Evolutionary conservation across 1,139 yeast species (phyloP).

Genomic region (Suhomyces bolitotheri): DNA sequence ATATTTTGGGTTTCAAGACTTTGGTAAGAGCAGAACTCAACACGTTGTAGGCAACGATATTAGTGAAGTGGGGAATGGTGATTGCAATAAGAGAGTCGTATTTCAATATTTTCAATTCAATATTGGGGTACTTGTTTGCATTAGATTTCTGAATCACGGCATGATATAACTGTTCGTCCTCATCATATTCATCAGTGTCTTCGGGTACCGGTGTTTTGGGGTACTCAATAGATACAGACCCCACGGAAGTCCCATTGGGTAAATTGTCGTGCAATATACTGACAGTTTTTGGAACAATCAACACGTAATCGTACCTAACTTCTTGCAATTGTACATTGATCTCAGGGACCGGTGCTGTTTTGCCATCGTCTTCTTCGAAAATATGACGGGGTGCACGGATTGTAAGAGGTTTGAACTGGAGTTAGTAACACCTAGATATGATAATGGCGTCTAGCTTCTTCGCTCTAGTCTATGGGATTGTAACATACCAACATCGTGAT

Average conservation of each 20-base stretch:
- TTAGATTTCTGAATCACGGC: conserved; percentile 28
- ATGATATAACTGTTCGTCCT: conserved; percentile 55
- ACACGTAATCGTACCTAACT: conserved; percentile 16
- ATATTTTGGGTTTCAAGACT: conserved; percentile 13
- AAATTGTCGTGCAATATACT: conserved; percentile 27
- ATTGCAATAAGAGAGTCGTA: conserved; percentile 18
- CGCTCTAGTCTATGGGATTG: too few relatives aligned
- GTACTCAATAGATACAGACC: conserved; percentile 27
- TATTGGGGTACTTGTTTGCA: conserved; percentile 24
- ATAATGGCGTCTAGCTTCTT: too few relatives aligned
- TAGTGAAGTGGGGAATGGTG: conserved; percentile 36
- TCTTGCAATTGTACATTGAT: conserved; percentile 10
- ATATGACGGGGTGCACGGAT: conserved; percentile 52
- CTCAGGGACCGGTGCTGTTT: conserved; percentile 19
- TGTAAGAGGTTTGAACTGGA: conserved; percentile 56
- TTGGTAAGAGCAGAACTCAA: conserved; percentile 27
- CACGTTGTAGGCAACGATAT: conserved; percentile 32
- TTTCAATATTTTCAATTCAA: conserved; percentile 27
- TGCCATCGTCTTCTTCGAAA: conserved; percentile 45
- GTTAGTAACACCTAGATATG: too few relatives aligned
- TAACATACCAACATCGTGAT: too few relatives aligned
- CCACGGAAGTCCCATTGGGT: conserved; percentile 19
- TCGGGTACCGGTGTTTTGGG: conserved; percentile 8
- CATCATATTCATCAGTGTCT: conserved; percentile 45
- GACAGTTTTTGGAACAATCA: conserved; percentile 33